Base-by-base conservation (phyloP, 345 rosid species). In the Carallia brachiata region DNA sequence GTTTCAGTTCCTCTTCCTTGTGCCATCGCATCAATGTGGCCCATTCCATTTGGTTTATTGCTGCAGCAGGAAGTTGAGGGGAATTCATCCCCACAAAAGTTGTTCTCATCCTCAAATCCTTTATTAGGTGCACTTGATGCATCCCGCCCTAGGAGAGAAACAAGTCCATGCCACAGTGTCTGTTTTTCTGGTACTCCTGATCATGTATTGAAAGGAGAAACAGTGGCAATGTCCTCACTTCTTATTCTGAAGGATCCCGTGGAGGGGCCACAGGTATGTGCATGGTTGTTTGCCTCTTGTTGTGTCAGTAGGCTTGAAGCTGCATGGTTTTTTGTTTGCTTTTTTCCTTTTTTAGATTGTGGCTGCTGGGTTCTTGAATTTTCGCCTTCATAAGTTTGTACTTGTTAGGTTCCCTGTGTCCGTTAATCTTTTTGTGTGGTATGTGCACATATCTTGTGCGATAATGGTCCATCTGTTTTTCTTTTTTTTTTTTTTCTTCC, bases 21-120 rank as follows among this genome's bases (percentile, higher is more conserved):
- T 48, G 69, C 85, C 40, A 77, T 86, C 74, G 62, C 88, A 77
- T 95, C 99, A 27, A 86, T 95, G 75, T 95, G 97, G 97, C 84
- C 97, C 77, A 92, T 90, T 76, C 97, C 96, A 55, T 87, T 75
- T 84, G 99, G 97, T 76, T 78, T 95, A 67, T 84, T 95, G 70
- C 90, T 95, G 52, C 93, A 88, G 84, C 88, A 84, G 78, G 84
- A 77, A 61, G 75, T 78, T 73, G 95, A 87, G 71, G 85, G 80
- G 61, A 79, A 70, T 79, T 81, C 84, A 40, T 15, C 80, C 57
- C 19, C 71, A 19, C 82, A 63, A 80, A 68, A 72, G 67, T 75
- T 86, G 54, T 78, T 81, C 74, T 70, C 80, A 60, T 76, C 83
- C 70, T 82, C 88, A 70, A 90, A 81, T 76, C 87, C 85, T 78